Base-by-base conservation (phyloP, 441 rosid species). In the Omphalea diandra region DNA sequence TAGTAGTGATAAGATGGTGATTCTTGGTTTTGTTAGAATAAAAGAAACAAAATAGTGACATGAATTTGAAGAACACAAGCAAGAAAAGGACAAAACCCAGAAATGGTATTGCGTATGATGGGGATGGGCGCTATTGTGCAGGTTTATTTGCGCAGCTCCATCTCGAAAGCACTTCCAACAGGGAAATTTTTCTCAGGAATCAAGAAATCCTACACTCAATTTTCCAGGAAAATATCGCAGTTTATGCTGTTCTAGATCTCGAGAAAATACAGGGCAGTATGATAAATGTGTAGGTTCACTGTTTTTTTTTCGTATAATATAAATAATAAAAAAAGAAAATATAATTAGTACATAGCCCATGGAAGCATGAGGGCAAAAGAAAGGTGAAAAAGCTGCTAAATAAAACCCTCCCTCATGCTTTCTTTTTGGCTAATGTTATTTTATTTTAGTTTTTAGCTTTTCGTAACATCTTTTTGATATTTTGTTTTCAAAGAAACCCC, bases 171-270 rank as follows among this genome's bases (percentile, higher is more conserved):
- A 35, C 70, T 40, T 62, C 65, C 70, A 54, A 73, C 62, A 76
- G 22, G 43, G 65, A 67, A 68, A 62, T 62, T 63, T 40, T 68
- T 73, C 70, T 61, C 77, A 15, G 29, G 71, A 41, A 50, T 54
- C 74, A 63, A 63, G 74, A 77, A 73, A 77, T 79, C 75, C 70
- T 58, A 52, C 27, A 5, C 10, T 38, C 3, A 55, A 22, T 70
- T 76, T 75, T 65, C 35, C 60, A 0, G 32, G 36, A 32, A 66
- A 70, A 66, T 60, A 27, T 55, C 32, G 38, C 66, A 67, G 71
- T 15, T 72, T 68, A 41, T 41, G 33, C 68, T 27, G 38, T n/a
- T 43, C 46, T 64, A 59, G 69, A 76, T 77, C 82, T 76, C 74
- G 55, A 56, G 54, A 69, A 20, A 59, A 63, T 5, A 59, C 1